phyloP scores from a whole-genome alignment of 2,329 filamentous ascomycete genomes.

The Zelopaecilomyces penicillatus region DNA sequence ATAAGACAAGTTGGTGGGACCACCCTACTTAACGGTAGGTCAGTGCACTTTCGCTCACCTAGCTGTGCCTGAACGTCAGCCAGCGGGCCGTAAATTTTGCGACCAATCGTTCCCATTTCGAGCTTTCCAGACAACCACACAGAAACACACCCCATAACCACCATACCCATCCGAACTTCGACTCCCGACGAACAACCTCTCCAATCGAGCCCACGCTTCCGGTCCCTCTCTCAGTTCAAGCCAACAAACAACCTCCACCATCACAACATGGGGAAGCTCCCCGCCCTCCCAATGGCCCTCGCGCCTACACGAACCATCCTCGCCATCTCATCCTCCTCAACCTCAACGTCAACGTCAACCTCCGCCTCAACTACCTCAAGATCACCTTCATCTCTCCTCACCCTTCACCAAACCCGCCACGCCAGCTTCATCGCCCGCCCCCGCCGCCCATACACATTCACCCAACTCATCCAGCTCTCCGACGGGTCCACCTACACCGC shows the following conservation, averaged over 20 bases:
- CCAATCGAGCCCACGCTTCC: too few species aligned
- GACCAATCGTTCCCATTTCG: background rate
- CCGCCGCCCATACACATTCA: conserved; percentile 92
- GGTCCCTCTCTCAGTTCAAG: background rate
- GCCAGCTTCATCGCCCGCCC: conserved; percentile 81
- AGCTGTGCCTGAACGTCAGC: background rate
- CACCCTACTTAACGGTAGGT: too few species aligned
- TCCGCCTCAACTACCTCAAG: conserved; percentile 17
- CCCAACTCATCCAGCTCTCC: conserved; percentile 86
- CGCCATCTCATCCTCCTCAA: conserved; percentile 18
- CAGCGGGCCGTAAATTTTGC: conserved; percentile 16
- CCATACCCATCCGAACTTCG: too few species aligned
- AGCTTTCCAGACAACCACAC: too few species aligned
- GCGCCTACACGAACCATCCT: conserved; percentile 19
- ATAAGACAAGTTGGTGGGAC: too few species aligned
- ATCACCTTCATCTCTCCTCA: conserved; percentile 19
- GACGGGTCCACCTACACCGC: conserved; percentile 81
- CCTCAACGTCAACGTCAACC: conserved; percentile 16
- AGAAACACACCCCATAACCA: too few species aligned
- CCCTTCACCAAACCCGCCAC: conserved; percentile 56
- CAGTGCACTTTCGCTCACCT: too few species aligned
- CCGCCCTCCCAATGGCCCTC: conserved; percentile 18
- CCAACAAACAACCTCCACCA: background rate
- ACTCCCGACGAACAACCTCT: too few species aligned
- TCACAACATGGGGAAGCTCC: conserved; percentile 21